Evolutionary conservation across 2,329 filamentous ascomycete species (phyloP).

Genomic region (Aspergillus latus): DNA sequence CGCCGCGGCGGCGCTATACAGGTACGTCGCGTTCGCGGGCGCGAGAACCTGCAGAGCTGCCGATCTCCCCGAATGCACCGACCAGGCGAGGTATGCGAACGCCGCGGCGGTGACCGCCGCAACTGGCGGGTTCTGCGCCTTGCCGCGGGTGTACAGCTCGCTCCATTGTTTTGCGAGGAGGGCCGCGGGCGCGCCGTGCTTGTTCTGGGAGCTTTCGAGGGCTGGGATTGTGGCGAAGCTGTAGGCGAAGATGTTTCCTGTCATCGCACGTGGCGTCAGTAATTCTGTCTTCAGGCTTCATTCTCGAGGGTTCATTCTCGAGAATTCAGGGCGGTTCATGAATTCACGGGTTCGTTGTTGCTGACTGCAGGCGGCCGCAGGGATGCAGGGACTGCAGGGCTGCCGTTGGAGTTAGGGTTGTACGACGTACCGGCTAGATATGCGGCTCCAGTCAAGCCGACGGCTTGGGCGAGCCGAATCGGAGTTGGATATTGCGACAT

Average conservation of each 20-base stretch:
- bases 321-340: not conserved
- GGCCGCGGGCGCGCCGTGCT: slow-evolving; percentile 7
- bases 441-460: slow-evolving; percentile 31
- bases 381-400: too few relatives aligned
- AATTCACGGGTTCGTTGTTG: too few relatives aligned
- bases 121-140: slow-evolving; percentile 27
- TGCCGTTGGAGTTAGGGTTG: not conserved
- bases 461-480: slow-evolving; percentile 28
- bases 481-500: slow-evolving; percentile 24
- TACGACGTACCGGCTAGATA: slow-evolving; percentile 29
- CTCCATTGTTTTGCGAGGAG: slow-evolving; percentile 21
- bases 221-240: slow-evolving; percentile 28
- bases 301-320: not conserved
- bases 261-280: not conserved
- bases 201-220: slow-evolving; percentile 22
- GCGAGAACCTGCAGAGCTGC: slow-evolving; percentile 16
- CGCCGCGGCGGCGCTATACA: slow-evolving; percentile 30
- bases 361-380: too few relatives aligned
- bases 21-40: slow-evolving; percentile 8
- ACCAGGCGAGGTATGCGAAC: slow-evolving; percentile 33
- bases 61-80: slow-evolving; percentile 13
- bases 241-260: slow-evolving; percentile 27
- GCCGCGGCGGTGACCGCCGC: slow-evolving; percentile 22
- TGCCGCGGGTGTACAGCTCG: slow-evolving; percentile 25
- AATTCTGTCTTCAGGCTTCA: not conserved